Percentiles rank a stretch among this genome's conserved stretches.
Evolutionary conservation across 305 asterid species (phyloP).

Genomic region (Solanum hybrid): DNA sequence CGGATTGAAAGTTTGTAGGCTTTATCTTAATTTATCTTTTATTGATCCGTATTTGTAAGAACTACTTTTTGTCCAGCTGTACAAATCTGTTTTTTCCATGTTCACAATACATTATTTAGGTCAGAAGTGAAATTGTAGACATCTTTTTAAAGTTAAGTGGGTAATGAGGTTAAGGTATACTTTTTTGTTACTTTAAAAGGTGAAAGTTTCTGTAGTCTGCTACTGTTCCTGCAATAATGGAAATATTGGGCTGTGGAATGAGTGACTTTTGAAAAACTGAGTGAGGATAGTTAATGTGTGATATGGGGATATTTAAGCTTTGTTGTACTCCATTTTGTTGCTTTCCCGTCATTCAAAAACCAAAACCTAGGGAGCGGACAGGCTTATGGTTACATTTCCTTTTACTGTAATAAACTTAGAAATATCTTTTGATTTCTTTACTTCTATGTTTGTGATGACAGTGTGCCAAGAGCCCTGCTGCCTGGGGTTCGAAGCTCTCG

Average conservation of each 20-base stretch:
- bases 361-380: neutral
- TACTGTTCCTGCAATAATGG: neutral
- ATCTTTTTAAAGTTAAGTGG: neutral
- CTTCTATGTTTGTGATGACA: constrained; percentile 28
- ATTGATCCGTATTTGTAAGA: neutral
- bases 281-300: neutral
- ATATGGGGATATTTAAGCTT: neutral
- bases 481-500: constrained; percentile 95
- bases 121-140: neutral
- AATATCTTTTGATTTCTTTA: neutral
- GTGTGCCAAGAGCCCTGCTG: constrained; percentile 88
- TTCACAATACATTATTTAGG: neutral
- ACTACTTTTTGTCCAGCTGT: neutral
- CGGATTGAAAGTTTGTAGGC: neutral
- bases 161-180: neutral
- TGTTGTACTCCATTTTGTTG: neutral
- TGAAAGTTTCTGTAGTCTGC: neutral
- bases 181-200: neutral
- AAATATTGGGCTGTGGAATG: neutral
- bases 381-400: neutral
- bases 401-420: neutral
- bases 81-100: neutral
- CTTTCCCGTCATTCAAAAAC: neutral
- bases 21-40: neutral
- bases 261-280: neutral